A percentile compares a stretch with the other conserved stretches of the same genome.
phyloP scores from a whole-genome alignment of 495 filamentous ascomycete species.

The Cairneyella variabilis region DNA sequence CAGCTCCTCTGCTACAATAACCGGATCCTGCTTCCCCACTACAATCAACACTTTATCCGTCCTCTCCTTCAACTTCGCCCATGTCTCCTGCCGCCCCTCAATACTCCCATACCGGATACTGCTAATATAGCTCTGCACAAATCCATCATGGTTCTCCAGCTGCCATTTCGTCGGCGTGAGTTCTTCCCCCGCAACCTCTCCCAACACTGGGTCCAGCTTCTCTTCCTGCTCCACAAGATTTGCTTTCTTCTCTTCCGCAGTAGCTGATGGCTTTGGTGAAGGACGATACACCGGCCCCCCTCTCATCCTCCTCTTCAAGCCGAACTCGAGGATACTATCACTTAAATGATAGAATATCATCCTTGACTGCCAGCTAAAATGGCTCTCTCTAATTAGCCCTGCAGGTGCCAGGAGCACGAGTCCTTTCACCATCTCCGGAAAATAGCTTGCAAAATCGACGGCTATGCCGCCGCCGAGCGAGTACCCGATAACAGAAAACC shows the following conservation, averaged over 20 bases:
- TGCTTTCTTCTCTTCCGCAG: conserved; percentile 14
- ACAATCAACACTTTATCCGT: conserved; percentile 44
- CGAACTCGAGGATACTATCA: conserved; percentile 62
- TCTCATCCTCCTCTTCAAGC: conserved; percentile 51
- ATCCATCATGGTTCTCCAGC: conserved; percentile 49
- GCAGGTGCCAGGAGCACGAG: conserved; percentile 72
- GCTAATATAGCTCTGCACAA: conserved; percentile 50
- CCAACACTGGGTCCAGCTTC: conserved; percentile 27
- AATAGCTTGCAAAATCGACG: conserved; percentile 67
- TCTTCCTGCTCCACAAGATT: conserved; percentile 12
- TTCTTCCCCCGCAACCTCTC: conserved; percentile 25
- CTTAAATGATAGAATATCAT: no score
- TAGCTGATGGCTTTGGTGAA: neutral
- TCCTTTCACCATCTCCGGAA: conserved; percentile 61
- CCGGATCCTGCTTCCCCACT: conserved; percentile 42
- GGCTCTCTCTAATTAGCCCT: conserved; percentile 65
- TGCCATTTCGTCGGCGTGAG: conserved; percentile 52
- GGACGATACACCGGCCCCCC: conserved; percentile 1
- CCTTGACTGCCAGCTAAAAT: conserved; percentile 54
- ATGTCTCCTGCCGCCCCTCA: conserved; percentile 50
- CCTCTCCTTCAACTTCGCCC: conserved; percentile 37
- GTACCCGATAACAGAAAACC: conserved; percentile 76
- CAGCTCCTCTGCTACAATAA: conserved; percentile 41
- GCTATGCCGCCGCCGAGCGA: conserved; percentile 79
- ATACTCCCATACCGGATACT: conserved; percentile 51